Evolutionary conservation across 2,329 filamentous ascomycete genomes (phyloP).

Genomic region (Hymenoscyphus linearis): DNA sequence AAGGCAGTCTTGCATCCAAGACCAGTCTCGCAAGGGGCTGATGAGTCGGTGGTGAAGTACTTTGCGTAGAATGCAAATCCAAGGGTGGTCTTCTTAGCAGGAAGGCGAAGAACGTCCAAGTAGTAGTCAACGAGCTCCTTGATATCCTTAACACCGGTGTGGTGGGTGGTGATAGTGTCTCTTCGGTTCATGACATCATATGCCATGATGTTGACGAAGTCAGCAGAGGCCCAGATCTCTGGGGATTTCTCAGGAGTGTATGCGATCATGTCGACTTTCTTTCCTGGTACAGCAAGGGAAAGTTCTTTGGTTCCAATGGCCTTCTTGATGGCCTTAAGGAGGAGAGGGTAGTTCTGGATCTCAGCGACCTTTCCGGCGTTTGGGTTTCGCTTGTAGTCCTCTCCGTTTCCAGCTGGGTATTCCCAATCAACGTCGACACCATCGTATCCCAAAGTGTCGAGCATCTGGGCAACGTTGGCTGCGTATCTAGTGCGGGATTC

Average conservation of each 20-base stretch:
- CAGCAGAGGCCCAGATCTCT: conserved; percentile 51
- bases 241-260: conserved; percentile 55
- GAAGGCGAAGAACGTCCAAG: conserved; percentile 40
- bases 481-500: conserved; percentile 53
- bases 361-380: conserved; percentile 57
- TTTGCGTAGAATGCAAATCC: conserved; percentile 63
- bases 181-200: conserved; percentile 69
- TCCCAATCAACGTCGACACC: conserved; percentile 52
- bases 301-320: conserved; percentile 44
- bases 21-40: conserved; percentile 33
- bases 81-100: conserved; percentile 50
- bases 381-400: conserved; percentile 60
- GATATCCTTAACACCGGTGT: conserved; percentile 55
- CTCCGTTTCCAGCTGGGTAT: conserved; percentile 61
- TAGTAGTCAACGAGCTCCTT: conserved; percentile 53
- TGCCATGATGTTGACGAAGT: conserved; percentile 66
- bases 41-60: conserved; percentile 49
- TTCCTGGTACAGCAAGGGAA: conserved; percentile 63
- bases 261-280: conserved; percentile 60
- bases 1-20: conserved; percentile 50
- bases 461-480: conserved; percentile 57
- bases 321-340: conserved; percentile 40
- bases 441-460: conserved; percentile 57
- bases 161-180: conserved; percentile 58
- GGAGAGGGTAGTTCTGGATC: conserved; percentile 56